Evolutionary conservation across 805 yeast species (phyloP), one percentile per base, ranked within the genome.

Genomic region (Kazachstania kunashirensis): DNA sequence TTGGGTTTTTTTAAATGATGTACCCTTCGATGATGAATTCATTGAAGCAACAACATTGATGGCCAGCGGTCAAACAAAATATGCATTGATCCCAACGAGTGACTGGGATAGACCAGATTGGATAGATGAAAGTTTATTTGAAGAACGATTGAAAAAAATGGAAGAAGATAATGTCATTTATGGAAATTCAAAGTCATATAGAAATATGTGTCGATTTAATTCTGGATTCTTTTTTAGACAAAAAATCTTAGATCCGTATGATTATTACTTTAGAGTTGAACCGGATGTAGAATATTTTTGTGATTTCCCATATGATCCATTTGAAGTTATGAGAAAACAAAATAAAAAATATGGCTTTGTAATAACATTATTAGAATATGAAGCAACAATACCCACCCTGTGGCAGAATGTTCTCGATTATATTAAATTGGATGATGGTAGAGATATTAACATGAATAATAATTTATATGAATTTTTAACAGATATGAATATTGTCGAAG

Each of bases 191-290:
- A 57, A 63, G 45, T 75, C 84, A 1, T 82, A 82, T 52, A 73
- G 96, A 54, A 88, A 89, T 59, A 92, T 92, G 97, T 92, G 97
- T 59, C 71, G 95, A 26, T 89, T 81, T 65, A 89, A 92, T 55
- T 80, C 94, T 2, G 96, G 97, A 0, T 83, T 70, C 56, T 92
- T 92, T 63, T 89, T 75, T 65, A 73, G 82, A 53, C 94, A 86
- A 52, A 75, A 76, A 39, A 55, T 85, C 31, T 61, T 88, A 48
- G 57, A 65, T 31, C 67, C 79, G 24, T 92, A 83, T 62, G 89
- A 85, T 43, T 92, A 79, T 68, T 89, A 89, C 63, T 88, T 95
- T 76, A 71, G 98, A 45, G 95, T 89, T 10, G 98, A 89, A 58
- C 98, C 98, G 0, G 85, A 79, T 45, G 86, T 88, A 34, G 77